These are phyloP conservation scores for Hymenotorrendiella dingleyae DNA, from an alignment of 2,329 filamentous ascomycete genomes.

Conservation along the genomic window DNA sequence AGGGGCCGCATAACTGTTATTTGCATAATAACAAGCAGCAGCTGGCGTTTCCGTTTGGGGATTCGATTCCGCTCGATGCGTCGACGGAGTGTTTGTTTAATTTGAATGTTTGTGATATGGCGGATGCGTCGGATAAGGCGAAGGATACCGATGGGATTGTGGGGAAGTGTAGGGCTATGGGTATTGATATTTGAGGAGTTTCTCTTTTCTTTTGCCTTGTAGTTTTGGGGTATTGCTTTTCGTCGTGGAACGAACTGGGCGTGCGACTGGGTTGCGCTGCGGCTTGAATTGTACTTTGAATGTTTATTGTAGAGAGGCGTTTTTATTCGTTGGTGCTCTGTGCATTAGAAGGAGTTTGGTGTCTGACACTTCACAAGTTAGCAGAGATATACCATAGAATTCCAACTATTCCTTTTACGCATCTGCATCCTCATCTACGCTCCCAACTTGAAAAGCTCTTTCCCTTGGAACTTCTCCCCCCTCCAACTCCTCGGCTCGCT, in stretches of 20 bases:
- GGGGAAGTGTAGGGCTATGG: background rate
- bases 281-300: no score
- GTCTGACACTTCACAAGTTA: background rate
- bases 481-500: no score
- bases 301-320: no score
- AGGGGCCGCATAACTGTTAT: background rate
- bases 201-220: background rate
- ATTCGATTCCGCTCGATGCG: constrained; percentile 1
- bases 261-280: no score
- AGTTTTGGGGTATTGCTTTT: background rate
- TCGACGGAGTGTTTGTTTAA: constrained; percentile 4
- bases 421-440: no score
- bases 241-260: no score
- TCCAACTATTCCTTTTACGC: no score
- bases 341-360: background rate
- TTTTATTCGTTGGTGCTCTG: background rate
- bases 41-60: constrained; percentile 2
- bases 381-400: background rate
- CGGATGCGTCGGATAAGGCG: background rate
- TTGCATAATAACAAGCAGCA: background rate
- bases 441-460: no score
- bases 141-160: background rate
- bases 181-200: background rate
- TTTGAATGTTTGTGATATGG: background rate
- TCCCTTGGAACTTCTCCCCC: no score